These are phyloP conservation scores for Lecanoromycetidae sp. DNA, from an alignment of 2,329 filamentous ascomycete species.

Conservation along the genomic window DNA sequence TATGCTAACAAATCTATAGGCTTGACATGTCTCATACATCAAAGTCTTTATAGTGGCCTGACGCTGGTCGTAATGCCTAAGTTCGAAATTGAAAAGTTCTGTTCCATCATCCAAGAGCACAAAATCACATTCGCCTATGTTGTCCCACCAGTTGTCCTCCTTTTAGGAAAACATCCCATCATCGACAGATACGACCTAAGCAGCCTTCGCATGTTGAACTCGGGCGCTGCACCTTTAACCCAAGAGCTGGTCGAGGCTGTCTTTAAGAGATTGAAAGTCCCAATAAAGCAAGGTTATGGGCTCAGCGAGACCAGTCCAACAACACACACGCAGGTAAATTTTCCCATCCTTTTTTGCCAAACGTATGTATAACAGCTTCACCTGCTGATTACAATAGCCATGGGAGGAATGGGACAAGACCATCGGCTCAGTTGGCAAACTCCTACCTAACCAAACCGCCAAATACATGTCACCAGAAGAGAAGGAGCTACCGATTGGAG, in stretches of 20 bases:
- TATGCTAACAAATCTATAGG: conserved; percentile 32
- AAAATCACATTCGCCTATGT: conserved; percentile 68
- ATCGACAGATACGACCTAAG: conserved; percentile 72
- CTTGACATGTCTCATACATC: conserved; percentile 60
- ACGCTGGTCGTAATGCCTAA: conserved; percentile 60
- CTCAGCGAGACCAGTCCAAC: conserved; percentile 76
- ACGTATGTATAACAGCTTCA: no score
- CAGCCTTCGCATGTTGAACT: conserved; percentile 71
- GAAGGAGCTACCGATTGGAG: conserved; percentile 50
- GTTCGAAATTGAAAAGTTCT: conserved; percentile 73
- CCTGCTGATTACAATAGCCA: conserved; percentile 35
- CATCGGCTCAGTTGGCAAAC: conserved; percentile 64
- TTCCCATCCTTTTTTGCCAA: no score
- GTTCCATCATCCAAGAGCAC: conserved; percentile 61
- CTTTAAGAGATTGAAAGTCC: conserved; percentile 60
- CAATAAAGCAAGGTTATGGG: conserved; percentile 87
- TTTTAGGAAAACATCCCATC: conserved; percentile 65
- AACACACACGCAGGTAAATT: conserved; percentile 46
- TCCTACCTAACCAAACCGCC: conserved; percentile 67
- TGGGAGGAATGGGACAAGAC: conserved; percentile 65
- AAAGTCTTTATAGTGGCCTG: conserved; percentile 53
- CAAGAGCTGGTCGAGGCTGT: conserved; percentile 65
- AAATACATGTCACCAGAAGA: conserved; percentile 59
- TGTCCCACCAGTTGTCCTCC: conserved; percentile 71
- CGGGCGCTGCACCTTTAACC: conserved; percentile 74